phyloP scores from a whole-genome alignment of 495 filamentous ascomycete genomes.

The Bacidia rubella region DNA sequence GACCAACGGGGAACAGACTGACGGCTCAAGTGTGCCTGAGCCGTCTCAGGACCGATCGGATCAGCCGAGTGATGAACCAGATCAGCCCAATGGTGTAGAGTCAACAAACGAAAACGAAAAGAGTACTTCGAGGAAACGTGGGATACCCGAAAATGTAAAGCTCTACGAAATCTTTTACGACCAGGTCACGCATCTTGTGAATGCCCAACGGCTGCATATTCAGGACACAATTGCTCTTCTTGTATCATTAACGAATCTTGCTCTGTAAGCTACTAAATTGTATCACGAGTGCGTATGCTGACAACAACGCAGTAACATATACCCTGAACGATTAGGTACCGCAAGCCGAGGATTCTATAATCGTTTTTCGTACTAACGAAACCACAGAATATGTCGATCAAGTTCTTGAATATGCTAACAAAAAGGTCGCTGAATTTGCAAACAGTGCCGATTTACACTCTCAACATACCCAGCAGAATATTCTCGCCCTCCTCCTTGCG shows the following conservation, averaged over 20 bases:
- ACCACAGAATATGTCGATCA: slow-evolving; percentile 79
- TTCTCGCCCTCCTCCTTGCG: slow-evolving; percentile 74
- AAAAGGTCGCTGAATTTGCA: slow-evolving; percentile 77
- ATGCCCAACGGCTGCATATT: slow-evolving; percentile 77
- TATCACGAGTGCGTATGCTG: neutral
- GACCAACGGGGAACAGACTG: slow-evolving; percentile 26
- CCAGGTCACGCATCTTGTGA: slow-evolving; percentile 85
- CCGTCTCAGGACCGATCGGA: slow-evolving; percentile 18
- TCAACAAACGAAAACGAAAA: slow-evolving; percentile 28
- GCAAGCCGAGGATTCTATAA: neutral
- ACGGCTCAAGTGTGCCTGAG: slow-evolving; percentile 28
- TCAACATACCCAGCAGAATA: slow-evolving; percentile 68
- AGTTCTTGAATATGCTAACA: slow-evolving; percentile 73
- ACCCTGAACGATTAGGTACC: slow-evolving; percentile 60
- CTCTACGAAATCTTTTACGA: slow-evolving; percentile 97
- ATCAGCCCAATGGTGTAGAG: slow-evolving; percentile 7
- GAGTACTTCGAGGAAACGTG: slow-evolving; percentile 42
- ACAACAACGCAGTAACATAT: slow-evolving; percentile 52
- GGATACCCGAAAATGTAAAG: slow-evolving; percentile 70
- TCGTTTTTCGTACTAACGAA: neutral
- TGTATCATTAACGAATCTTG: slow-evolving; percentile 82
- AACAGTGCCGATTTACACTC: slow-evolving; percentile 93
- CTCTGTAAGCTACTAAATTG: slow-evolving; percentile 40
- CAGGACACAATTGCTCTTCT: slow-evolving; percentile 88
- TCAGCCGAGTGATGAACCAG: slow-evolving; percentile 13